Base-by-base conservation (phyloP, 83 land plant genomes). In the Diphasiastrum complanatum region DNA sequence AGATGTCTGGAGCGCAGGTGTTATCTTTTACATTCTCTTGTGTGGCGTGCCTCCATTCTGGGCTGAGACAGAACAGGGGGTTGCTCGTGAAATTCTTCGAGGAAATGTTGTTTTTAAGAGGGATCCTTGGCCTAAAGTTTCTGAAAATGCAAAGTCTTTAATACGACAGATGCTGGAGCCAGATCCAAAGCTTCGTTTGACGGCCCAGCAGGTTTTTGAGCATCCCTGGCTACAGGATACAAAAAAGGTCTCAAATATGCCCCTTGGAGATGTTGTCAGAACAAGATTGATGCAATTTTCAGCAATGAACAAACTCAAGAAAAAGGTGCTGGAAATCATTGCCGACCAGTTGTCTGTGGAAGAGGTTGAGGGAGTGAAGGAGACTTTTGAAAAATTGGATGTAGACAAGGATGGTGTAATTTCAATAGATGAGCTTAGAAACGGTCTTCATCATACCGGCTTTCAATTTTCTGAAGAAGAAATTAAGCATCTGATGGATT, bases 381-480 rank as follows among this genome's bases (percentile, higher is more conserved):
- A 79, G 48, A 68, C 72, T 71, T 82, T 85, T 51, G 66, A 54
- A 60, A 65, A 34, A 73, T 79, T 85, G 56, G 89, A 85, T 65
- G 68, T 76, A 38, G 83, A 85, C 56, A 74, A 77, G 25, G 77
- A 77, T 77, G 89, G 85, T 30, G 45, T 69, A 24, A 73, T 85
- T 31, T 67, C 83, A 6, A 41, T 36, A 71, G 83, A 79, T 4
- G 83, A 85, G 19, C 64, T 85, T 43, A 79, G 75, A 63, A 46
- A 71, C 62, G 85, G 89, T 5, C 73, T 85, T 28, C 63, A 40
- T 26, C 79, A 81, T 35, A 56, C 65, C 60, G 76, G 80, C 32
- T 74, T 83, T 20, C 80, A 81, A 45, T 71, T 85, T 52, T 76
- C 70, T 8, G 89, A 85, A 33, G 60, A 79, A 53, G 89, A 85